phyloP scores from a whole-genome alignment of 2,329 filamentous ascomycete species.

The Fusarium sp. region DNA sequence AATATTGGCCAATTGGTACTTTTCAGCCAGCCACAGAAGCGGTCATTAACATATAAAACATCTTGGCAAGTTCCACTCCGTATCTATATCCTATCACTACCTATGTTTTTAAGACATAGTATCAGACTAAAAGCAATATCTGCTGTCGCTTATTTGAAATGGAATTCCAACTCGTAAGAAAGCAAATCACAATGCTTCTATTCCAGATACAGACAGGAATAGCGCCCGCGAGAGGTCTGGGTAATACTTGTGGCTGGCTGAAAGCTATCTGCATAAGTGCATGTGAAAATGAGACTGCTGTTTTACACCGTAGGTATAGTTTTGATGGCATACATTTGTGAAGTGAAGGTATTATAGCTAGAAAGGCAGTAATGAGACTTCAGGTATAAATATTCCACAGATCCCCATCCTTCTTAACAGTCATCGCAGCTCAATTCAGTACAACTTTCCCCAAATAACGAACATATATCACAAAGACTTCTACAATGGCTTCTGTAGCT shows the following conservation, averaged over 20 bases:
- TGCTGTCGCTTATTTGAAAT: background rate
- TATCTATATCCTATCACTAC: background rate
- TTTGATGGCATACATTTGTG: no score
- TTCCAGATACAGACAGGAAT: accelerated
- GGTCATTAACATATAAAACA: background rate
- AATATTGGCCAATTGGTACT: background rate
- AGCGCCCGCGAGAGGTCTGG: background rate
- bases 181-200: background rate
- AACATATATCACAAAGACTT: background rate
- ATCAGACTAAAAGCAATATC: background rate
- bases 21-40: background rate
- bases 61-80: background rate
- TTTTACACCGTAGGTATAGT: background rate
- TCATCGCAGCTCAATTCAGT: background rate
- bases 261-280: background rate
- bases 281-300: background rate
- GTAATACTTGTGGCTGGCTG: background rate
- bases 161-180: background rate
- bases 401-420: accelerated
- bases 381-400: background rate
- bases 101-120: background rate
- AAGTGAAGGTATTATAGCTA: background rate
- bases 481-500: background rate
- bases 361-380: no score
- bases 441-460: background rate